Base-by-base conservation (phyloP, 2,329 filamentous ascomycete species). In the Fusarium penzigii region DNA sequence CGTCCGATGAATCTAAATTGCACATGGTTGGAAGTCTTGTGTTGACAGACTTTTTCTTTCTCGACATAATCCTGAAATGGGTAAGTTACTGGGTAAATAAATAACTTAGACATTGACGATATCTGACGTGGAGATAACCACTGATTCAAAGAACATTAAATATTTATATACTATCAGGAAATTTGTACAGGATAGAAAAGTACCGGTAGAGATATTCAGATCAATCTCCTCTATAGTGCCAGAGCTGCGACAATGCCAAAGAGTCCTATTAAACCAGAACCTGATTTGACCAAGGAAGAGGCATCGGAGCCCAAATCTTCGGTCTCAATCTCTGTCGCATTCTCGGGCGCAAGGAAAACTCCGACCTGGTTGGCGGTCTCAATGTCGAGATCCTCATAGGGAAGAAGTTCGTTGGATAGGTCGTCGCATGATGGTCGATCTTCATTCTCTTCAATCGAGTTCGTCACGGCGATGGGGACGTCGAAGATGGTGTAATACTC, bases 401-500 rank as follows among this genome's bases (percentile, higher is more conserved):
- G 65, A 44, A 83, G 68, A 29, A 85, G 59, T 20, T 76, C 71
- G 64, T 85, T 85, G 55, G 78, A 72, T 40, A 85, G 63, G 2
- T 65, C 62, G 48, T 80, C 78, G 61, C 83, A 85, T 16, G 72
- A 70, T 2, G 75, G 72, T n/a, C 78, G 73, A 52, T 68, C 62
- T 17, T 68, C 68, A 17, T 65, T 63, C 32, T 70, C 65, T 9
- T 74, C 66, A 57, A 90, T 89, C 39, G 73, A 75, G 67, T 90
- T 90, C 6, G 85, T 87, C 38, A 89, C 80, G 3, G 79, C 77
- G 58, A 90, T 86, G 16, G 87, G 87, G 12, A 89, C 71, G 59
- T 90, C 84, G 61, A 89, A 89, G 48, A 90, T 81, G 9, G 86
- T 89, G 68, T 89, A 89, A 61, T 83, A 78, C 43, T 87, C 76